Evolutionary conservation across 164 flowering plant genomes (phyloP).

Genomic region (Vitis riparia): DNA sequence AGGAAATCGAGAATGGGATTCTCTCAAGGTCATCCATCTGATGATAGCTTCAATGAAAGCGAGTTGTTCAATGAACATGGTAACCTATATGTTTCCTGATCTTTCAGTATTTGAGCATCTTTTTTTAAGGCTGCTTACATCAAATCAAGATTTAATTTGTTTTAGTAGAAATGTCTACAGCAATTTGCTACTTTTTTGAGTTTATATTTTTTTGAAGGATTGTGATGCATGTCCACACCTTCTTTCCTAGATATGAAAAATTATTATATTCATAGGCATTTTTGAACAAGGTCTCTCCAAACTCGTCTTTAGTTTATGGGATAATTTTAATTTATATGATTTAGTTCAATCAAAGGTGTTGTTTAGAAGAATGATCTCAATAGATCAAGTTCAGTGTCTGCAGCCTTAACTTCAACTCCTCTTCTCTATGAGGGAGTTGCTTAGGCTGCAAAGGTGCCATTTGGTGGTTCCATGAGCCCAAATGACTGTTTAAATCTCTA

Average conservation of each 20-base stretch:
- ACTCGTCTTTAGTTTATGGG: no score
- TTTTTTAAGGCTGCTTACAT: not conserved
- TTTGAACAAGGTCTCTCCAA: no score
- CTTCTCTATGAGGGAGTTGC: not conserved
- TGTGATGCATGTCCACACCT: no score
- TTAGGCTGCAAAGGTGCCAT: no score
- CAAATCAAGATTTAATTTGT: not conserved
- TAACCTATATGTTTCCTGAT: conserved; percentile 19
- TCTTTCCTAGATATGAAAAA: no score
- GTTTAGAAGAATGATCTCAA: not conserved
- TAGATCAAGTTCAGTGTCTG: not conserved
- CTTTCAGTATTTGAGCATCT: not conserved
- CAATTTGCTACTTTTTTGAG: no score
- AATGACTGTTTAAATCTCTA: no score
- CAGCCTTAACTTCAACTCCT: not conserved
- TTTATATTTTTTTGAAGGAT: no score
- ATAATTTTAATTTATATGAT: not conserved
- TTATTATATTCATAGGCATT: no score
- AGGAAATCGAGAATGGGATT: conserved; percentile 95
- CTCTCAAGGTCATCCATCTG: conserved; percentile 57
- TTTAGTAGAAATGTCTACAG: no score
- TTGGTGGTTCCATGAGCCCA: no score
- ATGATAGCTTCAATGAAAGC: conserved; percentile 72
- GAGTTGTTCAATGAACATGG: conserved; percentile 79
- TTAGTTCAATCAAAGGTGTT: not conserved